Base-by-base conservation (phyloP, 805 yeast species). In the Candida arabinofermentans region DNA sequence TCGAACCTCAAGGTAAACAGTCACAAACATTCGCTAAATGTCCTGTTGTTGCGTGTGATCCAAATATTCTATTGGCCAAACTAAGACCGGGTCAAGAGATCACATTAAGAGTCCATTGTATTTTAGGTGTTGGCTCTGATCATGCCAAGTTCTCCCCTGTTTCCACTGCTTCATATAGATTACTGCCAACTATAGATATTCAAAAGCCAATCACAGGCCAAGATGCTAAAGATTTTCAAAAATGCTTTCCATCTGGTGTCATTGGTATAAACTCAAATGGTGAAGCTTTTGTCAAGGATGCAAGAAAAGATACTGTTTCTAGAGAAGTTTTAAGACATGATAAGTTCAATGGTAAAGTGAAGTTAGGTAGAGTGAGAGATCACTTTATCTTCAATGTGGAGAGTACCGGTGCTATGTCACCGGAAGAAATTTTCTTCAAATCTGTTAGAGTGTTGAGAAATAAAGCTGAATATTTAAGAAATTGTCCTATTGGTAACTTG, bases 141-240 rank as follows among this genome's bases (percentile, higher is more conserved):
- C 99, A 93, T 65, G 97, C 99, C 45, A 93, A 93, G 66, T 93
- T 87, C 62, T 88, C 97, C 7, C 99, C 99, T 5, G 99, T 93
- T 9, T 78, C 96, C 14, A 93, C 99, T 12, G 97, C 99, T 3
- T 86, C 96, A 12, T 93, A 93, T 68, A 77, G 99, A 66, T 72
- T 93, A 58, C 66, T 93, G 70, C 99, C 99, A 13, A 83, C 79
- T 21, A 90, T 90, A 53, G 81, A 84, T 48, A 88, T 93, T 40
- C 61, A 70, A 31, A 69, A 78, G 47, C 87, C 91, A 36, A 86
- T 93, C 44, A 69, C 66, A 1, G 97, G 96, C 5, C 79, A 73
- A 8, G 75, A 77, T 37, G 98, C 97, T 2, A 58, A 67, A 41
- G 84, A 78, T 57, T 87, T 93, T 66, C 88, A 86, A 64, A 76